Evolutionary conservation across 305 asterid genomes (phyloP), one percentile per base, ranked within the genome.

Genomic region (Andrographis paniculata): DNA sequence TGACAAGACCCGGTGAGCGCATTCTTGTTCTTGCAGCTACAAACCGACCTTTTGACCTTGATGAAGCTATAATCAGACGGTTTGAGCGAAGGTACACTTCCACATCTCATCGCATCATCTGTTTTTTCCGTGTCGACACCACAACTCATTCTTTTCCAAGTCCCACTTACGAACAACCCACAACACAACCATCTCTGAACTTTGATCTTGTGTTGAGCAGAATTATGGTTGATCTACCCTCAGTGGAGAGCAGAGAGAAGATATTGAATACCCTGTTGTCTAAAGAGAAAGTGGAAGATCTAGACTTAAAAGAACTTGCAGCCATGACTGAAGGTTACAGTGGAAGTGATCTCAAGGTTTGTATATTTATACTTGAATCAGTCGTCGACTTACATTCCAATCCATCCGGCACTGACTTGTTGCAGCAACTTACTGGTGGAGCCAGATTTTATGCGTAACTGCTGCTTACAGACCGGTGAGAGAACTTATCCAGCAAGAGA

Each of bases 11-110:
- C 1, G 95, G 96, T 9, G 93, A 91, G 60, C 69, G 95, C 16
- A 91, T 91, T 74, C 95, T 87, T 50, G 99, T 91, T 62, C 95
- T 91, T 62, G 99, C 94, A 13, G 96, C 99, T 38, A 91, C 99
- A 41, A 91, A 87, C 56, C 60, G 96, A 61, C 99, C 99, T 33
- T 91, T 91, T 42, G 99, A 92, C 59, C 99, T 92, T 14, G 99
- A 84, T 60, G 96, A 87, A 69, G 99, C 99, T 35, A 92, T 92
- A 54, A 87, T 92, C 52, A 70, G 96, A 71, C 84, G 99, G 66
- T 92, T 92, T 35, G 99, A 92, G 63, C 94, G 99, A 64, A 92
- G 95, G 99, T 91, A 68, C 22, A 39, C 20, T 23, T 9, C 31
- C 16, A 24, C 39, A 5, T 27, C 6, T 27, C 33, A 27, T 27